Base-by-base conservation (phyloP, 2,329 filamentous ascomycete species). In the Fusarium virguliforme region DNA sequence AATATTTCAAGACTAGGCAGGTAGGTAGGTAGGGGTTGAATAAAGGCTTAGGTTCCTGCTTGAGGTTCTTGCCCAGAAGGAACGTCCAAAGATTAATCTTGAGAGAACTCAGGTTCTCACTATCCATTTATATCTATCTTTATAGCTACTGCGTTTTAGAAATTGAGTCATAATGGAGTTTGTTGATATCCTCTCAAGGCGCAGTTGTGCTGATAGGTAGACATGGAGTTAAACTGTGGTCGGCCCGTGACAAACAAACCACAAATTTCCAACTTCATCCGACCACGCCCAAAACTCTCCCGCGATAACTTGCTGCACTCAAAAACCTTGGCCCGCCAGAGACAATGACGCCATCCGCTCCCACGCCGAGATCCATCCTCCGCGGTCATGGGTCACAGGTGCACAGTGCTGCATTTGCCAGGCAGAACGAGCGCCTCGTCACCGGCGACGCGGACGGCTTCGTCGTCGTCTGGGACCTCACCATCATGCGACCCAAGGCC, bases 361-460 rank as follows among this genome's bases (percentile, higher is more conserved):
- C 81, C 15, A 70, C 77, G 50, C 88, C 88, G 35, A 87, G 83
- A 74, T 82, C 85, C 78, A 90, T 98, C 65, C 88, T 99, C 38
- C 92, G 96, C 70, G 96, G 96, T 58, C 96, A 98, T 83, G 87
- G 89, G 60, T 87, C 92, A 1, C 90, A 94, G 71, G 90, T 98
- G 53, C 94, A 98, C 78, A 88, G 90, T 22, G 86, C 95, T 4
- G 83, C 87, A 58, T 95, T 98, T 78, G 85, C 94, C 72, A 87
- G 89, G 59, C 80, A 83, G 41, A 97, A 98, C 79, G 86, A 89
- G 64, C 91, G 93, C 35, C 89, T 99, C 6, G 84, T 94, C 12
- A 96, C 94, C 1, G 95, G 93, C 37, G 96, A 99, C 81, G 93
- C 94, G 8, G 93, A 97, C 43, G 96, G 96, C 65, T 98, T 92